These are phyloP conservation scores for Eucalyptus pauciflora DNA, from an alignment of 345 rosid genomes.

Conservation along the genomic window DNA sequence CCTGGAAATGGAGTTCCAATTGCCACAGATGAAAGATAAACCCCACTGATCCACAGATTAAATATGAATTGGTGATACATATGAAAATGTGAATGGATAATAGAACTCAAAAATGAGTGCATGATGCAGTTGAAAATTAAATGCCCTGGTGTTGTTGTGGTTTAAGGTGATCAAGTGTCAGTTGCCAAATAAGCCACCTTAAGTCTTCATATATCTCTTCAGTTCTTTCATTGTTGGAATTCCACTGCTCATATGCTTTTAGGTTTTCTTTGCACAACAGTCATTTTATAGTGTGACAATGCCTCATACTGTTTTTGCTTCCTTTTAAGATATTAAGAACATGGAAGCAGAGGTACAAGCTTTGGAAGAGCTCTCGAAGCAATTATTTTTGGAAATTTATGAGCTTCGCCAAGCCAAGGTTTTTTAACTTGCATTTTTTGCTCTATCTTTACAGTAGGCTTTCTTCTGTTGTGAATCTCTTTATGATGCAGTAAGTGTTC, in stretches of 20 bases:
- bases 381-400: conserved; percentile 90
- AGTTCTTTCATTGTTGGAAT: not conserved
- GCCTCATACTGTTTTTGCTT: not conserved
- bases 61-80: not conserved
- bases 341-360: conserved; percentile 94
- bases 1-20: not conserved
- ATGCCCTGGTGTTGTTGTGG: not conserved
- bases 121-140: not conserved
- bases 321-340: conserved; percentile 52
- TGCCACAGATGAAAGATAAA: not conserved
- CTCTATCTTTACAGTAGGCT: not conserved
- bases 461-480: not conserved
- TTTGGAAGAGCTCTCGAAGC: conserved; percentile 93
- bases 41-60: not conserved
- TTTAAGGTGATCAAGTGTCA: not conserved
- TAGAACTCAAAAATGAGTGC: not conserved
- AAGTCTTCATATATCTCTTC: not conserved
- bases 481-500: not conserved
- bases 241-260: not conserved
- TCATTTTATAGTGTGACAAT: not conserved
- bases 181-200: not conserved
- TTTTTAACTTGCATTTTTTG: not conserved
- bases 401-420: conserved; percentile 99
- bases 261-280: not conserved
- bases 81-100: not conserved